Evolutionary conservation across 306 rosid species (phyloP).

Genomic region (Glycyrrhiza uralensis): DNA sequence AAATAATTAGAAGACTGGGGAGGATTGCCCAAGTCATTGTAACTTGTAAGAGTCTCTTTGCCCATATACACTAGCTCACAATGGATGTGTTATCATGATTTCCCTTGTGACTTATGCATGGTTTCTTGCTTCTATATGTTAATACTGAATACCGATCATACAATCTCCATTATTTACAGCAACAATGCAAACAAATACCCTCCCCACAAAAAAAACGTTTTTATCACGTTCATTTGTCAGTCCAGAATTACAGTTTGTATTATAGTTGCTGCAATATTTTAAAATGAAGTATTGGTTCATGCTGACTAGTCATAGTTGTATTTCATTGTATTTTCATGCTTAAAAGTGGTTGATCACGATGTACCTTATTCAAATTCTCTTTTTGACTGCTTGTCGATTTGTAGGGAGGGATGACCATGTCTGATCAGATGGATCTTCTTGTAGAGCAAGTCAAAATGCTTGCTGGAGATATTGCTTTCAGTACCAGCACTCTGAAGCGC

Average conservation of each 20-base stretch:
- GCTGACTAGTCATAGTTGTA: not conserved
- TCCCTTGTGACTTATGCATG: not conserved
- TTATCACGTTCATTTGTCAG: not conserved
- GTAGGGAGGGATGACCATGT: conserved; percentile 83
- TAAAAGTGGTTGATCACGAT: not conserved
- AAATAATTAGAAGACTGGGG: too few relatives aligned
- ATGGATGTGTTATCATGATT: not conserved
- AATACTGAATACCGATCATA: not conserved
- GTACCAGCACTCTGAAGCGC: conserved; percentile 95
- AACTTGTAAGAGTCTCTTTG: not conserved
- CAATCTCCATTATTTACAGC: not conserved
- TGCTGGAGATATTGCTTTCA: conserved; percentile 94
- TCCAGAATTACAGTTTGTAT: not conserved
- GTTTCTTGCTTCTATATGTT: not conserved
- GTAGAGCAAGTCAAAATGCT: conserved; percentile 99
- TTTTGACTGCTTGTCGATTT: conserved; percentile 33
- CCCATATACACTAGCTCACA: not conserved
- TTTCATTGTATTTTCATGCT: not conserved
- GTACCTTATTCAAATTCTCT: conserved; percentile 11
- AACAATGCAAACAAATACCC: not conserved
- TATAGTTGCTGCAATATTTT: conserved; percentile 4
- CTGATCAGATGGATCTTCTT: conserved; percentile 95
- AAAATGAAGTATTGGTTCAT: not conserved
- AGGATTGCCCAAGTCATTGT: not conserved
- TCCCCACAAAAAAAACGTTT: not conserved